Percentiles rank a stretch among this genome's conserved stretches.
phyloP scores from a whole-genome alignment of 768 basidiomycete genomes.

The Cystobasidium tubakii region DNA sequence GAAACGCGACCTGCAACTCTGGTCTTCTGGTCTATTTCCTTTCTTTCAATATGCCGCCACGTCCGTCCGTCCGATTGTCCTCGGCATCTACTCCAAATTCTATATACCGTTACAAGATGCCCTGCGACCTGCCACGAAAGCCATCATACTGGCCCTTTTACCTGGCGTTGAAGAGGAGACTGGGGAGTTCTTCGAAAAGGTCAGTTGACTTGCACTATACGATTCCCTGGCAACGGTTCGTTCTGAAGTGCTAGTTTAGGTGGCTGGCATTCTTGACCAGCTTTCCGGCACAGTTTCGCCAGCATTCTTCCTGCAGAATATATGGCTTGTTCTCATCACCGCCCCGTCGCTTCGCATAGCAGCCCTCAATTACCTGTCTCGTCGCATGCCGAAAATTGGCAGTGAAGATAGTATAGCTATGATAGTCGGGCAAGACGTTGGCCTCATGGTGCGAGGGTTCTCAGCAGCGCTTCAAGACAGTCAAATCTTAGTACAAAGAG shows the following conservation, averaged over 20 bases:
- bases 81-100: slow-evolving; percentile 85
- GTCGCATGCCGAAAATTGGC: slow-evolving; percentile 61
- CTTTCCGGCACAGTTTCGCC: slow-evolving; percentile 76
- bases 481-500: slow-evolving; percentile 79
- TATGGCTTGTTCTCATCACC: slow-evolving; percentile 90
- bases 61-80: slow-evolving; percentile 83
- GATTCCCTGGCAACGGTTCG: too few relatives aligned
- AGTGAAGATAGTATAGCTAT: slow-evolving; percentile 41
- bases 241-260: not conserved
- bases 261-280: slow-evolving; percentile 65
- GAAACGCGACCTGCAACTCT: slow-evolving; percentile 74
- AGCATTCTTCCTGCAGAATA: slow-evolving; percentile 88
- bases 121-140: slow-evolving; percentile 84
- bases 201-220: not conserved
- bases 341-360: slow-evolving; percentile 77
- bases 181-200: slow-evolving; percentile 82
- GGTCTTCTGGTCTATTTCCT: slow-evolving; percentile 93
- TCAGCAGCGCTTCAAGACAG: slow-evolving; percentile 86
- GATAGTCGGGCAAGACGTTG: slow-evolving; percentile 77
- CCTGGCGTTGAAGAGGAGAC: slow-evolving; percentile 97
- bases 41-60: slow-evolving; percentile 99
- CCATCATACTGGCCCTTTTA: slow-evolving; percentile 83
- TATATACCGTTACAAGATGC: slow-evolving; percentile 77
- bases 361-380: slow-evolving; percentile 76
- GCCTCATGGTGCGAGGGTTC: slow-evolving; percentile 89